Evolutionary conservation across 202 grass and related monocot species (phyloP).

Genomic region (Carex sylvatica): DNA sequence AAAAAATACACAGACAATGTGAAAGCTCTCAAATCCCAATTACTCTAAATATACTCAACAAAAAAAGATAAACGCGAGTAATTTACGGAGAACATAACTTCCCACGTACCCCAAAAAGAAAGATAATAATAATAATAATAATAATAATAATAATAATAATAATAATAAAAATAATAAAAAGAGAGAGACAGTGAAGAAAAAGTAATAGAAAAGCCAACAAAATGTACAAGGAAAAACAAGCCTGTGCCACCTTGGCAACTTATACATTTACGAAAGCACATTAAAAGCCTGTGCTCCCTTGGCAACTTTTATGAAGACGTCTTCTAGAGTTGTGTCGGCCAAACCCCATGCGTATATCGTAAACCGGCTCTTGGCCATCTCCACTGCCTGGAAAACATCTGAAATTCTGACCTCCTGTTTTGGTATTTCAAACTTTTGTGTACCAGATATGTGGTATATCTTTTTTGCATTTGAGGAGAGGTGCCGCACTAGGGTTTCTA

Average conservation of each 20-base stretch:
- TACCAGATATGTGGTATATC: slow-evolving; percentile 67
- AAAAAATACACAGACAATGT: too few relatives aligned
- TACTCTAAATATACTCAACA: too few relatives aligned
- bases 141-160: too few relatives aligned
- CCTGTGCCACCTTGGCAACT: too few relatives aligned
- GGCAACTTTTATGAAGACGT: slow-evolving; percentile 83
- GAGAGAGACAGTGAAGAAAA: too few relatives aligned
- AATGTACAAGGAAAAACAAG: too few relatives aligned
- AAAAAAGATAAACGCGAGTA: too few relatives aligned
- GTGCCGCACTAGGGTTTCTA: slow-evolving; percentile 33
- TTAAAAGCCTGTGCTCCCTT: slow-evolving; percentile 54
- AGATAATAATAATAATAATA: too few relatives aligned
- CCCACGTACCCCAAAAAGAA: too few relatives aligned
- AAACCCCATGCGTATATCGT: slow-evolving; percentile 75
- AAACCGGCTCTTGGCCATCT: slow-evolving; percentile 43
- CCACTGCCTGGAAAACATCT: slow-evolving; percentile 50
- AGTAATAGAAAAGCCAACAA: neutral
- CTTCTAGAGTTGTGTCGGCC: slow-evolving; percentile 72
- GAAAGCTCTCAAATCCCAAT: too few relatives aligned
- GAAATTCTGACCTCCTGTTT: slow-evolving; percentile 43
- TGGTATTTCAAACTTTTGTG: slow-evolving; percentile 71
- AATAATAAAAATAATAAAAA: too few relatives aligned
- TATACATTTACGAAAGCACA: slow-evolving; percentile 51
- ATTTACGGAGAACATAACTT: too few relatives aligned
- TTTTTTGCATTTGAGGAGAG: slow-evolving; percentile 42